phyloP scores from a whole-genome alignment of 1,139 yeast species.

The Eremothecium cymbalariae region DNA sequence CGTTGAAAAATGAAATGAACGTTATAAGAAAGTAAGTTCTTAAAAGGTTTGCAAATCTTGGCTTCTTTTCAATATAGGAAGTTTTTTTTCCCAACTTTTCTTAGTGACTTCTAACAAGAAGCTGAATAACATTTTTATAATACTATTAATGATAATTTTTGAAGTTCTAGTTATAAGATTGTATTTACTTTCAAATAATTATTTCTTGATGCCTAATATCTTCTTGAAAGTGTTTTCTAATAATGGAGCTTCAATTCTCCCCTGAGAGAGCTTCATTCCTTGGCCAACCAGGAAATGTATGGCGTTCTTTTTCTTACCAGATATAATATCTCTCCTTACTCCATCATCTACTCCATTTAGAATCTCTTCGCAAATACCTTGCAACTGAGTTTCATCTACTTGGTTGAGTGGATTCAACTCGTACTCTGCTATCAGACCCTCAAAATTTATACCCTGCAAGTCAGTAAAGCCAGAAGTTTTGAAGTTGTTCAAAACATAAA shows the following conservation, averaged over 20 bases:
- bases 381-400: constrained; percentile 40
- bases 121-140: too few relatives aligned
- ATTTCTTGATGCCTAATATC: constrained; percentile 19
- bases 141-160: constrained; percentile 3
- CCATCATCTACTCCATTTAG: constrained; percentile 39
- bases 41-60: too few relatives aligned
- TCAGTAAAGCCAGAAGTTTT: constrained; percentile 27
- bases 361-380: constrained; percentile 45
- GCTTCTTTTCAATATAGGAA: too few relatives aligned
- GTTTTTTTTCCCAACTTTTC: too few relatives aligned
- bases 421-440: constrained; percentile 44
- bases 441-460: constrained; percentile 28
- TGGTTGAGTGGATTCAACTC: constrained; percentile 37
- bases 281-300: constrained; percentile 73
- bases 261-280: constrained; percentile 73
- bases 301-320: constrained; percentile 54
- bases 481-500: constrained; percentile 48
- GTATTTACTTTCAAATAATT: constrained; percentile 7
- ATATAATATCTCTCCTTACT: constrained; percentile 47
- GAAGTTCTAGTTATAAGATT: constrained; percentile 7
- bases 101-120: too few relatives aligned
- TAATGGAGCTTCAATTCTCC: constrained; percentile 48
- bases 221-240: constrained; percentile 40
- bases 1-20: too few relatives aligned
- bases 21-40: too few relatives aligned